Conservation (phyloP, 352 stramenopile genomes). For the Globisporangium nunn region DNA sequence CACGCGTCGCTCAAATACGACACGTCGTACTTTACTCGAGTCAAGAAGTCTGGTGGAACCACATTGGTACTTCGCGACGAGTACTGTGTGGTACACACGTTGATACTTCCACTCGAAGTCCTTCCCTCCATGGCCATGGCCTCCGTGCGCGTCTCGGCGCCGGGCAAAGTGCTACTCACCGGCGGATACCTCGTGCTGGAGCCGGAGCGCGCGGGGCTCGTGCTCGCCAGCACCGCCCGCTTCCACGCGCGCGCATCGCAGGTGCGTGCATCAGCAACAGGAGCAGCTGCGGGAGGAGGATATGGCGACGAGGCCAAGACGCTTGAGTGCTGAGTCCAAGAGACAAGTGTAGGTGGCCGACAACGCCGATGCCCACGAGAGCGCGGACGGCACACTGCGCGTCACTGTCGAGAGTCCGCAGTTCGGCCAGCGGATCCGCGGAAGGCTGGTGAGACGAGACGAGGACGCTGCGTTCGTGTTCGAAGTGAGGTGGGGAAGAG, state of each 20-base stretch:
- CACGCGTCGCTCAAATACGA: too few relatives aligned
- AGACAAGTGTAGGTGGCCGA: too few relatives aligned
- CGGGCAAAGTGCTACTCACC: constrained; percentile 95
- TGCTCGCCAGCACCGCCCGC: constrained; percentile 88
- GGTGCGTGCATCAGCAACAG: neutral
- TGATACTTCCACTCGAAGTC: too few relatives aligned
- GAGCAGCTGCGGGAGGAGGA: neutral
- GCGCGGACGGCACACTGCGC: neutral
- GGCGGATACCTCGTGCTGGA: constrained; percentile 96
- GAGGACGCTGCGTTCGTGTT: constrained; percentile 19
- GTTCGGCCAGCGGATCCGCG: constrained; percentile 65
- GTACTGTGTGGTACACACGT: too few relatives aligned
- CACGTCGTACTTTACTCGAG: too few relatives aligned
- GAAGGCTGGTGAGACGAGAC: constrained; percentile 18
- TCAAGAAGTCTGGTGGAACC: too few relatives aligned
- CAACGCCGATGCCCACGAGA: too few relatives aligned
- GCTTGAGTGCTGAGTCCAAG: neutral
- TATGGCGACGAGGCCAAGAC: neutral
- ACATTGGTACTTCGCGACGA: too few relatives aligned
- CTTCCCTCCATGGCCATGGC: neutral
- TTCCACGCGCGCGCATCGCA: constrained; percentile 83
- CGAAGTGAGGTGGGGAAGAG: constrained; percentile 19
- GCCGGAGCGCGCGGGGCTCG: constrained; percentile 81
- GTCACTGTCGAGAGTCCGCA: constrained; percentile 86
- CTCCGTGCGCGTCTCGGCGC: constrained; percentile 81